Percentiles rank a stretch among this genome's conserved stretches.
Evolutionary conservation across 768 basidiomycete species (phyloP).

Genomic region (Neoboletus brunneissimus): DNA sequence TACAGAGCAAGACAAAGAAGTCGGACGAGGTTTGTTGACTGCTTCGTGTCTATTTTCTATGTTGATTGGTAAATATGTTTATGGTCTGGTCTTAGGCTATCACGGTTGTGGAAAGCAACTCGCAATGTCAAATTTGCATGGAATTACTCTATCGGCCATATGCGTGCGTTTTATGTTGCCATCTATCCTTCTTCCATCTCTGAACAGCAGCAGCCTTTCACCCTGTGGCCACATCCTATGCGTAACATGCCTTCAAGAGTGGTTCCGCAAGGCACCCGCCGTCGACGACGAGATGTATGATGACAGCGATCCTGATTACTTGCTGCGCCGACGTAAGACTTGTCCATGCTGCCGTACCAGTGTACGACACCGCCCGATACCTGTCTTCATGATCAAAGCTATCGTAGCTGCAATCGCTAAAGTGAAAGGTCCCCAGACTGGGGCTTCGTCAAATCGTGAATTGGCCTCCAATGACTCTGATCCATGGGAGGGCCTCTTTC

Average conservation of each 20-base stretch:
- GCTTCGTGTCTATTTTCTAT: not conserved
- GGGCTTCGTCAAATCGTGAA: constrained; percentile 21
- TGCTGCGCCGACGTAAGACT: constrained; percentile 60
- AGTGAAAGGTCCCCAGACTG: constrained; percentile 32
- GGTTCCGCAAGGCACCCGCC: constrained; percentile 70
- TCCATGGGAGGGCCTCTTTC: constrained; percentile 73
- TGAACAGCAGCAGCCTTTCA: constrained; percentile 45
- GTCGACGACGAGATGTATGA: constrained; percentile 44
- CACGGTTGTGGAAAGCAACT: constrained; percentile 51
- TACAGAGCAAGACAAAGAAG: constrained; percentile 48
- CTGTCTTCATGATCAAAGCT: constrained; percentile 66
- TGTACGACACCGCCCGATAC: constrained; percentile 58
- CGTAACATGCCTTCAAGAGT: constrained; percentile 66
- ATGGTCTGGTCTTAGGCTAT: constrained; percentile 41
- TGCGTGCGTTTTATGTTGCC: constrained; percentile 45
- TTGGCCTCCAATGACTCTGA: constrained; percentile 44
- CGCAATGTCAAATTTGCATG: constrained; percentile 79
- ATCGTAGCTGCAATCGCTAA: constrained; percentile 50
- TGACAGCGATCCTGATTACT: constrained; percentile 40
- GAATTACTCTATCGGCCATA: constrained; percentile 63
- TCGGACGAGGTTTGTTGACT: constrained; percentile 51
- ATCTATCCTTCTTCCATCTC: not conserved
- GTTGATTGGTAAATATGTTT: not conserved
- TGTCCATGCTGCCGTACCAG: constrained; percentile 69
- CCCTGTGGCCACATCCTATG: constrained; percentile 84